Base-by-base conservation (phyloP, 176 grass and related monocot genomes). In the Elaeis guineensis region DNA sequence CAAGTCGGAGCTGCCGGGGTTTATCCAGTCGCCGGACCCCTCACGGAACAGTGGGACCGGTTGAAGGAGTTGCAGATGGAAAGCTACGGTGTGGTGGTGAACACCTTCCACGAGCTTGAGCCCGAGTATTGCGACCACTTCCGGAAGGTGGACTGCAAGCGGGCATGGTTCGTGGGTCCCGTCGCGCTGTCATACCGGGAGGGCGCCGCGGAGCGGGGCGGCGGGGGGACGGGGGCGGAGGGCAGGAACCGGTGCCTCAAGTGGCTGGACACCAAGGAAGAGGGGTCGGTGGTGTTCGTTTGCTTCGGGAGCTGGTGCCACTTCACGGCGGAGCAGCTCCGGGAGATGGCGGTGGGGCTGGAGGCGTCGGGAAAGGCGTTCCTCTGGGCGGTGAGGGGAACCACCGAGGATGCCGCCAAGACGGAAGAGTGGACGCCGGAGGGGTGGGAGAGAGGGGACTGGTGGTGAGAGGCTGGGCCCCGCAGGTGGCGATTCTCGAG, bases 401-500 rank as follows among this genome's bases (percentile, higher is more conserved):
- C n/a, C n/a, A n/a, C n/a, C n/a, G n/a, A n/a, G n/a, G n/a, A n/a
- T 62, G 28, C 11, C 17, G 2, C 21, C 7, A 16, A 4, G 32
- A 35, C 6, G 2, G 58, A 35, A 1, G 19, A 16, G 17, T 75
- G 78, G 75, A 65, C 25, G 19, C 77, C 74, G 69, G 83, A 87
- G 55, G 85, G 79, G 26, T 90, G 83, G 56, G 53, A 30, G 24
- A 19, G 1, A 68, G 71, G 6, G 82, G 90, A 2, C 55, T 95
- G 65, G 59, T 90, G 4, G 62, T 90, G 3, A 61, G 52, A n/a
- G 86, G 80, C 5, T 95, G 90, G 80, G 86, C 71, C 0, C 90
- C 90, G 17, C 90, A 90, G 81, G 73, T 84, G 63, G 77, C 86
- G n/a, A n/a, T n/a, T n/a, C n/a, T n/a, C n/a, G n/a, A n/a, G n/a